A percentile compares a stretch with the other conserved stretches of the same genome.
These are phyloP conservation scores for Raphidocelis subcapitata DNA, from an alignment of 139 green algal species.

Conservation along the genomic window DNA sequence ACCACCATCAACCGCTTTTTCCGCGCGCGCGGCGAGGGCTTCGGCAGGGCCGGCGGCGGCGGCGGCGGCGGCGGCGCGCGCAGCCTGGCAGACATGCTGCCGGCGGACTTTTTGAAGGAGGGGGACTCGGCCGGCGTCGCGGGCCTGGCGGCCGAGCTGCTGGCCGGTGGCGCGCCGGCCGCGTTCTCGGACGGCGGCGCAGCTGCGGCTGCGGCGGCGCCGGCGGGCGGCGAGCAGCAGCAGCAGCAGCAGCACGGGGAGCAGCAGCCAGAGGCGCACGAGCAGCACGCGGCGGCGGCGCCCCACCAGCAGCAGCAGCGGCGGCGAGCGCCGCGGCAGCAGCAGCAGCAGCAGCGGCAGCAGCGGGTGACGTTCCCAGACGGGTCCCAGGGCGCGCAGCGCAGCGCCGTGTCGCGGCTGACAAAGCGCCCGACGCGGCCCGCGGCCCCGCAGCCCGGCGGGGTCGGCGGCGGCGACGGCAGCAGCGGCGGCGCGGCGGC, in stretches of 20 bases:
- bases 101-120: conserved; percentile 18
- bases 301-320: conserved; percentile 6
- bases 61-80: conserved; percentile 8
- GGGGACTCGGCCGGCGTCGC: conserved; percentile 22
- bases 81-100: conserved; percentile 22
- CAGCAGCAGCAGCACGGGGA: too few relatives aligned
- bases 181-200: too few relatives aligned
- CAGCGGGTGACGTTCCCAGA: not conserved
- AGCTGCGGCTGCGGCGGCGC: too few relatives aligned
- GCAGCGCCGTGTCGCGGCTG: not conserved
- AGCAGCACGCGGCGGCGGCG: too few relatives aligned
- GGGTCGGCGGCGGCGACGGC: too few relatives aligned
- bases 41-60: not conserved
- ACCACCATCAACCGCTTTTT: conserved; percentile 24
- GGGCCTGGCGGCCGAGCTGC: not conserved
- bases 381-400: not conserved
- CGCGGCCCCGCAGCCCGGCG: not conserved
- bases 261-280: too few relatives aligned
- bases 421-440: not conserved
- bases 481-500: not conserved
- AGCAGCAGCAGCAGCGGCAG: conserved; percentile 3
- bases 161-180: too few relatives aligned
- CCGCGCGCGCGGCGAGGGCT: not conserved
- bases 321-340: not conserved
- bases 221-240: too few relatives aligned